Base-by-base conservation (phyloP, 2,329 filamentous ascomycete genomes). In the Cladosporium cucumerinum region DNA sequence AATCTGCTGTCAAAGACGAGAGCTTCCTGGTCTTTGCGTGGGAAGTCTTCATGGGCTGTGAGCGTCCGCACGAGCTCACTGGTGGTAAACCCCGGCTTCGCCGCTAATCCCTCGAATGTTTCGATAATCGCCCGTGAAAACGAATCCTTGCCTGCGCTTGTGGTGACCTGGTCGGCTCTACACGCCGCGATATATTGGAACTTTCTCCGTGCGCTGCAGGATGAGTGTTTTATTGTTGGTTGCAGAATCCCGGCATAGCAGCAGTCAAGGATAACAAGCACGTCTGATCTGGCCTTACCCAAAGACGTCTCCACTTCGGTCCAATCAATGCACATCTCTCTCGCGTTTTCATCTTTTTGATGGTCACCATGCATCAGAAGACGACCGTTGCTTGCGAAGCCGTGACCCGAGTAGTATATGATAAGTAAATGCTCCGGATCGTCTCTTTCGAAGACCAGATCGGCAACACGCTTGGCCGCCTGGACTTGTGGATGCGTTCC, bases 181-280 rank as follows among this genome's bases (percentile, higher is more conserved):
- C 64, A 66, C 5, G 64, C 64, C 12, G 57, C 64, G 10, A 66
- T 43, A 18, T 57, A 61, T 16, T 63, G 59, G 26, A 58, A 66
- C 18, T 55, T 57, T 14, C 49, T 23, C 11, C 7, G n/a, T 21
- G n/a, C 10, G n/a, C n/a, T 21, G 39, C 39, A 3, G 8, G 2
- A 11, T 46, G n/a, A 6, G 3, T 11, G 39, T 4, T 3, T 8
- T 11, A 8, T 30, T 10, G 39, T 3, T 46, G n/a, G 2, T 21
- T 11, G n/a, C 39, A 21, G 8, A 21, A 46, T 4, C 8, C 60
- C 60, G 5, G 60, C 60, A 25, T 18, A 46, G 32, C 60, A 62
- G n/a, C 60, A 62, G 49, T 55, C 60, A 21, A 62, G 51, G n/a
- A 62, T 32, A 18, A 62, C 60, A 30, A 62, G 60, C 12, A 62